Percentiles rank a stretch among this genome's conserved stretches.
phyloP scores from a whole-genome alignment of 768 basidiomycete species.

The Polyporus arcularius region DNA sequence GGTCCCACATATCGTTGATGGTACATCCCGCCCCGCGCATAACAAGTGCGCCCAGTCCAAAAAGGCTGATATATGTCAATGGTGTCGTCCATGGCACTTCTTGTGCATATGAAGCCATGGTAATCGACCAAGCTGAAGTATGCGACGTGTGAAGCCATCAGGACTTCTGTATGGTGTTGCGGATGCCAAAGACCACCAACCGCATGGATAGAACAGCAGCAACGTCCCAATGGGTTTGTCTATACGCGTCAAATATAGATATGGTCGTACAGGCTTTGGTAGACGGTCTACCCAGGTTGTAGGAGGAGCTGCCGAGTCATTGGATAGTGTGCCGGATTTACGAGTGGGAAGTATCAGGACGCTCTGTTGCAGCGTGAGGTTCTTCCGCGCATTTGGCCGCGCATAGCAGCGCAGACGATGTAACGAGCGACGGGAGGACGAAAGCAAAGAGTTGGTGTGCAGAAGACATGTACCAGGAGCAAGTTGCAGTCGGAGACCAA shows the following conservation, averaged over 20 bases:
- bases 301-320: constrained; percentile 21
- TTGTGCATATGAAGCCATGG: constrained; percentile 88
- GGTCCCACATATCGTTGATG: constrained; percentile 99
- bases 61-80: constrained; percentile 75
- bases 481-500: constrained; percentile 1
- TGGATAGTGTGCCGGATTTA: constrained; percentile 14
- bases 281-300: constrained; percentile 69
- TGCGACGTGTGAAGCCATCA: not conserved
- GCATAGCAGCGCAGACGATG: constrained; percentile 5
- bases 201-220: constrained; percentile 91
- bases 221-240: constrained; percentile 97
- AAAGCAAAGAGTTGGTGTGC: not conserved
- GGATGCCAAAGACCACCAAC: constrained; percentile 47
- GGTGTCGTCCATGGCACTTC: constrained; percentile 67
- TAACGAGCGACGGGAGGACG: not conserved
- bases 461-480: not conserved
- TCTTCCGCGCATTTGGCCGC: not conserved
- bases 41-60: constrained; percentile 86
- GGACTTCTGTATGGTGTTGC: not conserved
- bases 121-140: constrained; percentile 90
- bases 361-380: not conserved
- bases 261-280: constrained; percentile 66
- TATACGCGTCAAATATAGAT: constrained; percentile 81
- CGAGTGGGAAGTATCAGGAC: constrained; percentile 1
- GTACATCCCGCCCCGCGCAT: constrained; percentile 99